Evolutionary conservation across 257 asterid species (phyloP).

Genomic region (Rauvolfia tetraphylla): DNA sequence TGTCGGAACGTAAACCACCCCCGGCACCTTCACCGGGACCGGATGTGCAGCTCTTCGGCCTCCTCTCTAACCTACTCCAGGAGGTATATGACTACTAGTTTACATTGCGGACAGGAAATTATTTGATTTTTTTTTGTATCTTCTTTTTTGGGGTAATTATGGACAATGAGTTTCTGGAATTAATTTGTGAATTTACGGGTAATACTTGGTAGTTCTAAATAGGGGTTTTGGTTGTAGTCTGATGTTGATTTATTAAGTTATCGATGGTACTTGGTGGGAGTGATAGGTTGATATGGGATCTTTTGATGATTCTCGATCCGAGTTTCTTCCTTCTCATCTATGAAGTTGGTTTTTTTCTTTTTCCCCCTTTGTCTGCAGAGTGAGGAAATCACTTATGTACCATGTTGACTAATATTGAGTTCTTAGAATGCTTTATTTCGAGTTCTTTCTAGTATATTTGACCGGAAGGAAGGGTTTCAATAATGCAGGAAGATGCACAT

Average conservation of each 20-base stretch:
- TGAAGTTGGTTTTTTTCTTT: neutral
- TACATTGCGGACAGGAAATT: neutral
- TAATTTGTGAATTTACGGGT: neutral
- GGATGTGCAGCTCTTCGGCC: conserved; percentile 73
- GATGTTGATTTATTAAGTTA: neutral
- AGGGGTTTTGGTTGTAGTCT: neutral
- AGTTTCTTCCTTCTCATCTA: neutral
- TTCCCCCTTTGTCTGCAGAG: neutral
- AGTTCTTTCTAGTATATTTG: neutral
- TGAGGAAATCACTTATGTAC: neutral
- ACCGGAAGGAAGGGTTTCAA: neutral
- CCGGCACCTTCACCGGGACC: conserved; percentile 45
- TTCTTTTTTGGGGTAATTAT: too few relatives aligned
- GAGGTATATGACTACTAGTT: conserved; percentile 36
- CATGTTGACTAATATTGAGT: neutral
- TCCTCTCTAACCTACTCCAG: conserved; percentile 73
- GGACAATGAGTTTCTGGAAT: neutral
- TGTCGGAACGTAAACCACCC: conserved; percentile 45
- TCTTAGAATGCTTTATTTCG: neutral
- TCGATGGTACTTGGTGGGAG: neutral
- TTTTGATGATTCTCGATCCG: neutral
- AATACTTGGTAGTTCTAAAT: neutral
- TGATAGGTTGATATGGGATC: neutral
- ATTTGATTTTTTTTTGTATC: neutral
- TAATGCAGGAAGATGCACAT: neutral